These are phyloP conservation scores for Septoria linicola DNA, from an alignment of 2,329 filamentous ascomycete species.

Conservation along the genomic window DNA sequence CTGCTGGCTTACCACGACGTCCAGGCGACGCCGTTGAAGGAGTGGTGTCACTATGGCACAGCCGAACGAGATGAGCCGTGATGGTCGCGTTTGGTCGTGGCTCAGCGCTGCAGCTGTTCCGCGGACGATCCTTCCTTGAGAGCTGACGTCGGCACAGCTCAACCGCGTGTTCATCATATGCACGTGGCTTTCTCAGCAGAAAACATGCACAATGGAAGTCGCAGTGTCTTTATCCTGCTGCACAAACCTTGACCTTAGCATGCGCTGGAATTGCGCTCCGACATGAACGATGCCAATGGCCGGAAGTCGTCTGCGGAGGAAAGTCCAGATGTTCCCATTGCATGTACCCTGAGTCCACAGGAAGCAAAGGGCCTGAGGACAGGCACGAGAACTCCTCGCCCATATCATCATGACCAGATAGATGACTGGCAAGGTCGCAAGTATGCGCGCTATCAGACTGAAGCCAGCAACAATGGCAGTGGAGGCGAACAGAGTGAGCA, in stretches of 20 bases:
- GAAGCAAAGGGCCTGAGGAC: conserved; percentile 23
- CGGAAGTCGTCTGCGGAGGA: conserved; percentile 7
- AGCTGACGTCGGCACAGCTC: no score
- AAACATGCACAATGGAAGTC: no score
- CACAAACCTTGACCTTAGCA: neutral
- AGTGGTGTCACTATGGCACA: no score
- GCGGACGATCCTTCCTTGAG: no score
- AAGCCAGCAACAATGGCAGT: neutral
- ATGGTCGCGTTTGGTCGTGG: neutral
- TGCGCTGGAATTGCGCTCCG: conserved; percentile 11
- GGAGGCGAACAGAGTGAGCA: neutral
- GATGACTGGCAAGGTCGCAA: conserved; percentile 21
- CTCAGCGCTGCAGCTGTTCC: no score
- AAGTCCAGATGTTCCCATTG: conserved; percentile 3
- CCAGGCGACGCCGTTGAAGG: no score
- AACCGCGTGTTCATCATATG: no score
- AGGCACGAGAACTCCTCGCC: conserved; percentile 32
- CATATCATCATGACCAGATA: conserved; percentile 32
- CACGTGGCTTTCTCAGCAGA: neutral
- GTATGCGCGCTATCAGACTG: neutral
- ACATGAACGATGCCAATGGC: conserved; percentile 9
- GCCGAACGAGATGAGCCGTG: neutral
- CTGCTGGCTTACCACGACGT: no score
- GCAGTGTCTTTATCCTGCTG: neutral
- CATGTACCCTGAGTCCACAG: conserved; percentile 16